Evolutionary conservation across 176 grass and related monocot species (phyloP), one percentile per base, ranked within the genome.

Genomic region (Carex kokanica): DNA sequence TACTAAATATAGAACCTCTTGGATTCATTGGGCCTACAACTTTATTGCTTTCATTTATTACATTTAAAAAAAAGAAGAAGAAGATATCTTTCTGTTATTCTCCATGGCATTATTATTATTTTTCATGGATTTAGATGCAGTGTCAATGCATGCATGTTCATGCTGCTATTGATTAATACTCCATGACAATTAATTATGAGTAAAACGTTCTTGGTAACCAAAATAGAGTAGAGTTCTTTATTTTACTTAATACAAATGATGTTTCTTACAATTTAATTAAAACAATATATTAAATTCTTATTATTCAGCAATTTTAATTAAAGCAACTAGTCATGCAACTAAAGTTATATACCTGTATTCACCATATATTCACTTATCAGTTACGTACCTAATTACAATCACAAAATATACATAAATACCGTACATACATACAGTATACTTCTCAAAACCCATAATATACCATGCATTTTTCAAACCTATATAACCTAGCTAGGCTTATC

Each of bases 341-440:
- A 47, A 21, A 74, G 24, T 8, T 2, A n/a, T n/a, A 15, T 41
- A 69, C 11, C 16, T 62, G 16, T n/a, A 54, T 77, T 27, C 71
- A 54, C 47, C 21, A 16, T 52, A 17, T 77, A 61, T 23, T 77
- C 49, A 55, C 45, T 54, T 77, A 38, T 6, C 21, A 27, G 8
- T 16, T 16, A 27, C 27, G 27, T 27, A 54, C 23, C 23, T 29
- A 77, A 9, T 77, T 77, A 55, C 5, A 51, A 29, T 29, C 47
- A 74, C n/a, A 73, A 73, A 73, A 49, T 73, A 73, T 54, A 77
- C 23, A 54, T 77, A 23, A 29, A 54, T 31, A 55, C 12, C 47
- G 32, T 3, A 31, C 6, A 31, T 55, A 32, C 70, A 43, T 38
- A 38, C 5, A 74, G 4, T 13, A 51, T 32, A 74, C 0, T 51